Conservation (phyloP, 441 rosid genomes). For the Melianthus villosus region DNA sequence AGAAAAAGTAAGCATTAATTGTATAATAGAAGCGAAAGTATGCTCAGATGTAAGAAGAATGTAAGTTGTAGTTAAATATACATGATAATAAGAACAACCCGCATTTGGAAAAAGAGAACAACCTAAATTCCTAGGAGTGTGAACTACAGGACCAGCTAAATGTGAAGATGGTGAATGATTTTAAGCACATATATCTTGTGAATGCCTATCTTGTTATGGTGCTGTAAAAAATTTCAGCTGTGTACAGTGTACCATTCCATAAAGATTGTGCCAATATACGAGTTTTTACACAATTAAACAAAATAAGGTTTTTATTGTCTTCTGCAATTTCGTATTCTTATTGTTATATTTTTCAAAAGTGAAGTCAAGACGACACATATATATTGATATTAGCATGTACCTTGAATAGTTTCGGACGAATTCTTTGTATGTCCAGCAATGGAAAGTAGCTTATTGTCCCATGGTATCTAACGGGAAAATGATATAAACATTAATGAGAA, state of each 20-base stretch:
- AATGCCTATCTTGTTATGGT: background rate
- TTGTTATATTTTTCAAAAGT: too few relatives aligned
- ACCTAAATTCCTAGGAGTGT: background rate
- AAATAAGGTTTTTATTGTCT: too few relatives aligned
- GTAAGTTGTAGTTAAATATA: background rate
- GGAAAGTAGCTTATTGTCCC: slow-evolving; percentile 87
- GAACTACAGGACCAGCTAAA: too few relatives aligned
- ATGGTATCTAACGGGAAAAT: slow-evolving; percentile 44
- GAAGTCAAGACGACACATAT: too few relatives aligned
- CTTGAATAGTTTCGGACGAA: slow-evolving; percentile 76
- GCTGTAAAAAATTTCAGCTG: too few relatives aligned
- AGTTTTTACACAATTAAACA: too few relatives aligned
- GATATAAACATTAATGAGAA: slow-evolving; percentile 4
- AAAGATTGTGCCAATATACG: too few relatives aligned
- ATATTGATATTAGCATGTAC: slow-evolving; percentile 16
- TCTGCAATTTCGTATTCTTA: too few relatives aligned
- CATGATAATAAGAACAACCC: background rate
- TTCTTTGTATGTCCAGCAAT: slow-evolving; percentile 90
- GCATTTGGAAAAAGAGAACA: background rate
- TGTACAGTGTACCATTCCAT: too few relatives aligned
- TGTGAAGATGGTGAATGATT: too few relatives aligned
- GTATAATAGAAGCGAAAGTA: background rate
- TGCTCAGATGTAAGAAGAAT: background rate
- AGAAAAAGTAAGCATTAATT: background rate
- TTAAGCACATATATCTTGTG: too few relatives aligned